Percentiles rank a stretch among this genome's conserved stretches.
Evolutionary conservation across 2,329 filamentous ascomycete species (phyloP).

Genomic region (Cordyceps tenuipes): DNA sequence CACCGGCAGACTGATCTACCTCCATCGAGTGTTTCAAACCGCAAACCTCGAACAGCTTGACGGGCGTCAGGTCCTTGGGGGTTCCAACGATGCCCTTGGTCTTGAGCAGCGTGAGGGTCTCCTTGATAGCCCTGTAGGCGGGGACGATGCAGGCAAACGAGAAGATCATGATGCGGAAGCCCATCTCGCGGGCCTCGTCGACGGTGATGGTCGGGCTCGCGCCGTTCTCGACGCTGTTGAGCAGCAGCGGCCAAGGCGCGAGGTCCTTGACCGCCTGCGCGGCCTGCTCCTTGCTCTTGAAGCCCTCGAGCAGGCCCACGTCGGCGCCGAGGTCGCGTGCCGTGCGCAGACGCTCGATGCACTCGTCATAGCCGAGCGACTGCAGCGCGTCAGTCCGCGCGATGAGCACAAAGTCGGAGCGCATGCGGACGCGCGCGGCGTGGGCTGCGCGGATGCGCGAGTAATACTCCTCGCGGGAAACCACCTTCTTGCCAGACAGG

Average conservation of each 20-base stretch:
- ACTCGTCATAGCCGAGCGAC: constrained; percentile 48
- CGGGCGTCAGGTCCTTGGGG: constrained; percentile 36
- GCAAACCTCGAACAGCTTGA: constrained; percentile 42
- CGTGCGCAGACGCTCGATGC: constrained; percentile 39
- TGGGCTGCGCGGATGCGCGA: constrained; percentile 48
- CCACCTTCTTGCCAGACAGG: constrained; percentile 51
- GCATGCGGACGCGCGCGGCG: constrained; percentile 37
- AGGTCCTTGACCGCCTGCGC: constrained; percentile 37
- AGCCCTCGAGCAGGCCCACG: constrained; percentile 51
- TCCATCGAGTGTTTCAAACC: constrained; percentile 42
- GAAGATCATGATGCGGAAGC: constrained; percentile 52
- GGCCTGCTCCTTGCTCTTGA: constrained; percentile 43
- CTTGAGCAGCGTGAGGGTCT: constrained; percentile 32
- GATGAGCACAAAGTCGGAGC: constrained; percentile 54
- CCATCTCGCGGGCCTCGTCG: constrained; percentile 44
- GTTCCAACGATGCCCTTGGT: constrained; percentile 28
- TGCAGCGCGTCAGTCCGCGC: constrained; percentile 56
- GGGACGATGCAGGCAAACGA: constrained; percentile 41
- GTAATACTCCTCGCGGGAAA: constrained; percentile 41
- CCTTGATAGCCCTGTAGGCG: constrained; percentile 35
- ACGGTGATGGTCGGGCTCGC: constrained; percentile 46
- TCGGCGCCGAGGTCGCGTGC: constrained; percentile 50
- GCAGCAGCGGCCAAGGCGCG: constrained; percentile 40
- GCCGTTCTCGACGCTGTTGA: constrained; percentile 51
- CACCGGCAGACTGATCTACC: constrained; percentile 31